Evolutionary conservation across 352 stramenopile genomes (phyloP), one percentile per base, ranked within the genome.

Genomic region (Elongisporangium undulatum): DNA sequence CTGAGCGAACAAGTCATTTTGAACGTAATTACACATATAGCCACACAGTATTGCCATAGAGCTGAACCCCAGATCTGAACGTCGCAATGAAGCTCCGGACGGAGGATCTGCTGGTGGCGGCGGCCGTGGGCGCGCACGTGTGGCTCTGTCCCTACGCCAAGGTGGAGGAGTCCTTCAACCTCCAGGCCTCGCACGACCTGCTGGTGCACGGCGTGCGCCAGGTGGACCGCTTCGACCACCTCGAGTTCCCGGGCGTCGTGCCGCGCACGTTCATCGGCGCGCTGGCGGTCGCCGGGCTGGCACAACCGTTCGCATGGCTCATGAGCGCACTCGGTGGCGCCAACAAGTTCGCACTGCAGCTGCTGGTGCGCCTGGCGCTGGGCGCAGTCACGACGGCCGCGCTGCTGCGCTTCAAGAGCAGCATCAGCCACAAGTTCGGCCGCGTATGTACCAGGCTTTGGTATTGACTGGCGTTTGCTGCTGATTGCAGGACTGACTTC

Each of bases 81-180:
- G 24, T 34, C 24, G 3, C 7, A 3, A 41, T 41, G 29, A 41
- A 41, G 29, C 29, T 41, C 1, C 62, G 61, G 7, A 45, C 52
- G 22, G 67, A 59, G 2, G 79, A 86, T 48, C 49, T 86, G 48
- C 51, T 85, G 21, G 63, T 80, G 52, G 63, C 74, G 26, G 61
- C 56, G 22, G 68, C 66, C 8, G 73, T 76, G 54, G 73, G 75
- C 9, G 61, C 63, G 49, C 79, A 92, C 49, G 56, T 90, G 6
- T 56, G 63, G 19, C 64, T 86, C 9, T 91, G 82, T 39, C 84
- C 86, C 23, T 95, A 82, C 59, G 61, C 85, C 12, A 97, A 97
- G 66, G 96, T 99, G 13, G 97, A 99, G 70, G 97, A 99, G 77
- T 98, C 89, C 56, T 99, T 99, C 74, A 98, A 99, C 67, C 73